A percentile compares a stretch with the other conserved stretches of the same genome.
Conservation (phyloP, 1,139 yeast genomes). For the Diutina pseudorugosa region DNA sequence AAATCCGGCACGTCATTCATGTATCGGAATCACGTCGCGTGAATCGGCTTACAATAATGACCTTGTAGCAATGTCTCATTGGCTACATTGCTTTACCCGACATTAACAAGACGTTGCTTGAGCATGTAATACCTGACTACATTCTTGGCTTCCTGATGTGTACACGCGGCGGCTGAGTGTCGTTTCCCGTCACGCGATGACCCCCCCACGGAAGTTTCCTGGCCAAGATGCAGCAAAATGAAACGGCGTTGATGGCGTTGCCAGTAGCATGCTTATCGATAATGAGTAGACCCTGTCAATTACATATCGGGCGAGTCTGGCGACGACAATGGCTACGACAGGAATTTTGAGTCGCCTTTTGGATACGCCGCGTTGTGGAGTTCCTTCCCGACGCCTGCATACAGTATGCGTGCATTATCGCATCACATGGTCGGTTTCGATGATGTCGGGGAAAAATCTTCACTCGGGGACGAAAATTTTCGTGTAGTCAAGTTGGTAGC, state of each 20-base stretch:
- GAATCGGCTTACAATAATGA: neutral
- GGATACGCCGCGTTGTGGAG: neutral
- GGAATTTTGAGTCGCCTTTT: neutral
- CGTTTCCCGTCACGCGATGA: neutral
- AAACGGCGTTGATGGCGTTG: neutral
- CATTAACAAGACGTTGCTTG: neutral
- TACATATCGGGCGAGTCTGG: neutral
- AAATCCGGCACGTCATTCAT: neutral
- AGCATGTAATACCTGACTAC: neutral
- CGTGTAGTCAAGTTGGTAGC: neutral
- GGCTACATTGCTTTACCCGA: neutral
- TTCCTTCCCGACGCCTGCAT: neutral
- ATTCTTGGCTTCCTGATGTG: neutral
- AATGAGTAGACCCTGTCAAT: neutral
- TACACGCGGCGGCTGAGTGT: neutral
- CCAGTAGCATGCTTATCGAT: neutral
- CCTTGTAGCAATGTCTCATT: neutral
- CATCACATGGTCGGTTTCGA: neutral
- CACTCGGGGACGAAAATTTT: neutral
- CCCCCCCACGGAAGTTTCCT: neutral
- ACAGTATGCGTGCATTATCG: neutral
- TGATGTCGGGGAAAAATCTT: neutral
- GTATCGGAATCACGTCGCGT: neutral
- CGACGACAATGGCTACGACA: neutral
- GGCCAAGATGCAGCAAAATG: neutral